Evolutionary conservation across 2,329 filamentous ascomycete species (phyloP).

Genomic region (Neoascochyta sp.): DNA sequence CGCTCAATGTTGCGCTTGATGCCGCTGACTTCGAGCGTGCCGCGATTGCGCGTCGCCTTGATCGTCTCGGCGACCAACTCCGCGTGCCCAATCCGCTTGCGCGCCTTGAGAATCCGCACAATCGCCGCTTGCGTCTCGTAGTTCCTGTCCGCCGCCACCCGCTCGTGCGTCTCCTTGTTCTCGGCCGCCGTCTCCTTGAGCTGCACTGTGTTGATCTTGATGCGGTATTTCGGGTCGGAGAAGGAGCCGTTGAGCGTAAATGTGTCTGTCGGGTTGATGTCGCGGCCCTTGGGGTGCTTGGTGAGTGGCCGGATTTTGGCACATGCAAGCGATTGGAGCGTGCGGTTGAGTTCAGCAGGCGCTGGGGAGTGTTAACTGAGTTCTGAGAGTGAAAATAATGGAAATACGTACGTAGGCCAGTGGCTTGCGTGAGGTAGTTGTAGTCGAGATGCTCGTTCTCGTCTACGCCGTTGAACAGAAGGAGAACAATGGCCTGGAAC

Average conservation of each 20-base stretch:
- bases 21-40: conserved; percentile 76
- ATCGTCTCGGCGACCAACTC: conserved; percentile 91
- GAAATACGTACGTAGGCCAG: conserved; percentile 60
- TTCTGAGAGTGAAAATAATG: neutral
- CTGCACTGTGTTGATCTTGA: conserved; percentile 99
- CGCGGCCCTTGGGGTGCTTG: conserved; percentile 81
- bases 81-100: conserved; percentile 81
- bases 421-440: conserved; percentile 68
- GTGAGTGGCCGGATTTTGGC: conserved; percentile 78
- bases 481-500: conserved; percentile 85
- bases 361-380: conserved; percentile 43
- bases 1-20: conserved; percentile 98
- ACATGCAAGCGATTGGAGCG: conserved; percentile 90
- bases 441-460: conserved; percentile 67
- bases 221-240: conserved; percentile 73
- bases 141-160: conserved; percentile 82
- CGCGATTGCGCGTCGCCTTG: conserved; percentile 79
- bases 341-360: conserved; percentile 77
- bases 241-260: conserved; percentile 81
- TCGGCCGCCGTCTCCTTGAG: conserved; percentile 93
- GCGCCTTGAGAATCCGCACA: conserved; percentile 93
- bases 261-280: conserved; percentile 73
- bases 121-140: conserved; percentile 97
- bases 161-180: conserved; percentile 89
- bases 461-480: conserved; percentile 77